phyloP scores from a whole-genome alignment of 768 basidiomycete species.

The Auricularia sp. region DNA sequence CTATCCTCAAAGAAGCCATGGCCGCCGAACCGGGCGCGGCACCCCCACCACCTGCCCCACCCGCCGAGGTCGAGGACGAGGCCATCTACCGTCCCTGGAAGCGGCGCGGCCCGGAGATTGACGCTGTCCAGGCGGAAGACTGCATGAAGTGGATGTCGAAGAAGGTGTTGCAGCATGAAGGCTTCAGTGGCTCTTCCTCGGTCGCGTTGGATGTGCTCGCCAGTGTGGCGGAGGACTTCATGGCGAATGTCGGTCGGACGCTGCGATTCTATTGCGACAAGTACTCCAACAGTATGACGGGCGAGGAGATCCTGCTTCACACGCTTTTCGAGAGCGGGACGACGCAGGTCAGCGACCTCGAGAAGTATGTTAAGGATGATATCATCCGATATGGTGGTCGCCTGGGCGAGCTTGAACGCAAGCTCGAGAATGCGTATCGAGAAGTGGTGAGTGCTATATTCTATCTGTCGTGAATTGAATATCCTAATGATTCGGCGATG shows the following conservation, averaged over 20 bases:
- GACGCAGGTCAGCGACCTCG: constrained; percentile 66
- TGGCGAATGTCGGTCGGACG: constrained; percentile 78
- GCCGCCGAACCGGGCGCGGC: constrained; percentile 2
- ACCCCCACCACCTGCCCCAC: neutral
- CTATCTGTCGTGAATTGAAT: too few relatives aligned
- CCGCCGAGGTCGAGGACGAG: constrained; percentile 12
- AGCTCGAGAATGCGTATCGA: constrained; percentile 70
- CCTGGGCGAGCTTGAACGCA: constrained; percentile 73
- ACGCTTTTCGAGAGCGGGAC: constrained; percentile 84
- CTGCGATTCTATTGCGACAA: constrained; percentile 76
- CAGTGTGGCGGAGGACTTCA: constrained; percentile 67
- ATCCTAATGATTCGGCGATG: neutral
- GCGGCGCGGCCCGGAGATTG: constrained; percentile 39
- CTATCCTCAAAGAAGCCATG: constrained; percentile 37
- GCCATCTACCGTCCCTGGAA: constrained; percentile 37
- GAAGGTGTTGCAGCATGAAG: constrained; percentile 80
- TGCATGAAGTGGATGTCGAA: constrained; percentile 63
- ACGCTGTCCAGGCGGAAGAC: constrained; percentile 45
- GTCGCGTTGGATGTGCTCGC: constrained; percentile 68
- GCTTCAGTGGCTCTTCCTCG: constrained; percentile 74
- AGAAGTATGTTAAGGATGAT: constrained; percentile 83
- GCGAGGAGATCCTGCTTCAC: constrained; percentile 93
- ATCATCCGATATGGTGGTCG: constrained; percentile 72
- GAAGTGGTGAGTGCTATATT: constrained; percentile 47
- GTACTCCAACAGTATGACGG: constrained; percentile 65